Evolutionary conservation across 192 early-diverging fungal species (phyloP), one percentile per base, ranked within the genome.

Genomic region (Helicostylum pulchrum): DNA sequence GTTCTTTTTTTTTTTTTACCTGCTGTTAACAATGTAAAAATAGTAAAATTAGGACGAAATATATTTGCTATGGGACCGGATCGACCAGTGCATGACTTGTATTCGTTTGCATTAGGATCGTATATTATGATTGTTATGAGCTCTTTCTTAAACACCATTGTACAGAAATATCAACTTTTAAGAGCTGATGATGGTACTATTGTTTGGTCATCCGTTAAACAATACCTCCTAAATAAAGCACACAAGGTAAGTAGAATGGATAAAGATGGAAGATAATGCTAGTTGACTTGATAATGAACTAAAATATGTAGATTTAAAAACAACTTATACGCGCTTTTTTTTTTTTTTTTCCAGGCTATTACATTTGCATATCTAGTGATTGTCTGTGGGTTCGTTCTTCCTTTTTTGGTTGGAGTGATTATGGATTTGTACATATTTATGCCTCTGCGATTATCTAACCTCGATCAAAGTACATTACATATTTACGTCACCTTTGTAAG

Each of bases 381-480:
- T 5, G 63, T 67, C 50, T 78, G 89, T 58, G 88, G 86, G 10
- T 34, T 91, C 12, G 36, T 87, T 15, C 44, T 92, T 7, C 92
- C 92, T 15, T 63, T 87, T 19, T 50, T 84, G 17, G 45, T 90
- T 11, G 90, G 92, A 12, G 56, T 91, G 30, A 62, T 90, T 9
- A 75, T 89, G 51, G 88, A 93, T 31, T 51, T 94, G 17, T 93
- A 92, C 68, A 52, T 94, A 31, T 76, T 91, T 53, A 61, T 78
- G 11, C 87, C 88, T 14, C 67, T 90, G 49, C 50, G 48, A 50
- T 42, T 62, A 42, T 31, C 32, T 6, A 31, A 42, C 9, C 7
- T 46, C 42, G 30, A 23, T 39, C 21, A 21, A 21, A 19, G 48
- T 42, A 8, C 47, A 17, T 21, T 62, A 19, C 6, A n/a, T 20